Base-by-base conservation (phyloP, 208 protist species). In the Leishmania lainsoni region DNA sequence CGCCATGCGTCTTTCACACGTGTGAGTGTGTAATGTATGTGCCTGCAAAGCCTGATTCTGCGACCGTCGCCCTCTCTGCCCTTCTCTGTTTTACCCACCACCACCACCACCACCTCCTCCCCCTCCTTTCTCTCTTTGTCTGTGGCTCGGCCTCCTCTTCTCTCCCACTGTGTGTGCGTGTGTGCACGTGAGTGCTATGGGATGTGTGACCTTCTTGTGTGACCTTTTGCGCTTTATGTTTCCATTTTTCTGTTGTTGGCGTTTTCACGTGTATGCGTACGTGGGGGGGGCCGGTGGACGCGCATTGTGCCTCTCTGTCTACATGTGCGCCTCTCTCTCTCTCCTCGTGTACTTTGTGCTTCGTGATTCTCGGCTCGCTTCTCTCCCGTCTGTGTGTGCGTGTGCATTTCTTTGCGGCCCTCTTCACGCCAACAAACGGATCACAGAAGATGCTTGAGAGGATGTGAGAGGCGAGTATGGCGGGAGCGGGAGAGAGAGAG, bases 181-280 rank as follows among this genome's bases (percentile, higher is more conserved):
- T 54, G 22, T 17, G 45, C 42, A 22, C 39, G 66, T 49, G 66
- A 17, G 66, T 71, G 16, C 5, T 5, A 26, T 72, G 17, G 32
- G 52, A 76, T 22, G 72, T 42, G 70, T 35, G 70, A 52, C 49
- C 1, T 10, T 75, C 48, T 32, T 32, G 69, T 75, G 48, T 75
- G 22, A 22, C n/a, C 8, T 42, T 48, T 35, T 32, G 72, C 72
- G 20, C 72, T 58, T 29, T 22, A 22, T 12, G 10, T 61, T 39
- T 12, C 14, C 49, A 5, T 56, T 61, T 75, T 39, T 75, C n/a
- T 58, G 12, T n/a, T 48, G 59, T 45, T 26, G 3, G 20, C 70
- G 12, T 56, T 17, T 5, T 20, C 10, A 32, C 51, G 32, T 35
- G 49, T 39, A 26, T 39, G 48, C 12, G 70, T 26, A 22, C 12